Evolutionary conservation across 495 filamentous ascomycete species (phyloP), one percentile per base, ranked within the genome.

Genomic region (Podospora pseudopauciseta): DNA sequence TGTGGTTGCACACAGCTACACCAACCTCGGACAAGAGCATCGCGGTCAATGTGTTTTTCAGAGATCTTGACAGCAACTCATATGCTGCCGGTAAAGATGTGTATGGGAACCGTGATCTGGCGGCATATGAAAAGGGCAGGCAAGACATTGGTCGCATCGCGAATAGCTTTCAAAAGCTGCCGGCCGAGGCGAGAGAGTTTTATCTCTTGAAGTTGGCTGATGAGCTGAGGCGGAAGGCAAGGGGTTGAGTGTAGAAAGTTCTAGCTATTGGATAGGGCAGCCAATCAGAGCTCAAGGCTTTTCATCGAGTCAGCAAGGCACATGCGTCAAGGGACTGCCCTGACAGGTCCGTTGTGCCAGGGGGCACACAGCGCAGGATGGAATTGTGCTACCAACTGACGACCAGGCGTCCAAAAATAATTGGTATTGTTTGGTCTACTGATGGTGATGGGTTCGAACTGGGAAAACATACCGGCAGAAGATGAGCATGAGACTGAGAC

Each of bases 41-140:
- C 5, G 90, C 90, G 1, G 88, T 97, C 4, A 96, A 97, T 73
- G 86, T 93, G 15, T 96, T 95, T 82, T 97, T 96, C 74, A 86
- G 86, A 54, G 90, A 89, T 66, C 79, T 94, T 11, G 80, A 86
- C 27, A 79, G 78, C 16, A 87, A 86, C 23, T 63, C 32, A 2
- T 96, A 97, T 78, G 86, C 92, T 6, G 70, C 85, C 27, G 92
- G 93, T 11, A 84, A 85, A 70, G 93, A 97, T 78, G 90, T 96
- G 2, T 96, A 97, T 75, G 93, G 91, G 5, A 96, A 95, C 75
- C 84, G 92, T 13, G 94, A 97, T 78, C 73, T 97, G 54, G 87
- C 89, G 55, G 90, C 90, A 11, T 97, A 95, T 72, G 91, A 95
- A 77, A 92, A 90, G 71, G 91, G 89, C 2, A 83, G 94, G 34